These are phyloP conservation scores for Phaeosphaeria sp. DNA, from an alignment of 2,329 filamentous ascomycete genomes.

Conservation along the genomic window DNA sequence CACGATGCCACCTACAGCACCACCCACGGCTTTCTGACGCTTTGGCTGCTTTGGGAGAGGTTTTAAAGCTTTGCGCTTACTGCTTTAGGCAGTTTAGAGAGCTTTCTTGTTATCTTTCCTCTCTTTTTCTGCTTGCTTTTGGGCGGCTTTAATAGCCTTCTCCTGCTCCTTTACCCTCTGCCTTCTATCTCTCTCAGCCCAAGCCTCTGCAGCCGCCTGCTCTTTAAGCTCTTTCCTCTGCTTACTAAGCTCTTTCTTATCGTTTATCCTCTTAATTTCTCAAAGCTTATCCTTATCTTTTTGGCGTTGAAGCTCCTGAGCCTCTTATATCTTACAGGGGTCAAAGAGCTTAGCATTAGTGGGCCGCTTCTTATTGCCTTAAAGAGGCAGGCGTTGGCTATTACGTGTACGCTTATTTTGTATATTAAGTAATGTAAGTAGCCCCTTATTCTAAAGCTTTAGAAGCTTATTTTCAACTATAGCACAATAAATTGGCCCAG, in stretches of 20 bases:
- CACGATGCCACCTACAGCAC: neutral
- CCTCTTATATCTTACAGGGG: neutral
- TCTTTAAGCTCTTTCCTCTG: neutral
- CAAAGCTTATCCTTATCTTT: neutral
- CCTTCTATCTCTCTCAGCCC: neutral
- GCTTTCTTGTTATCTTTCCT: neutral
- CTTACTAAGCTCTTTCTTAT: neutral
- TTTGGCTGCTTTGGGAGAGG: neutral
- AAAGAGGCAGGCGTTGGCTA: neutral
- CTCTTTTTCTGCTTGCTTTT: neutral
- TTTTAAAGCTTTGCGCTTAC: constrained; percentile 1
- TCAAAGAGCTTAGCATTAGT: neutral
- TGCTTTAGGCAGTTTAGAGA: neutral
- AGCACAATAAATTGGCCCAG: neutral
- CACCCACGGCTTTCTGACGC: neutral
- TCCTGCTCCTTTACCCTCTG: neutral
- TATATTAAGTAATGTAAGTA: constrained; percentile 1
- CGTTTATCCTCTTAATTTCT: neutral
- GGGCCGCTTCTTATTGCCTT: neutral
- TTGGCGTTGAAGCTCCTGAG: neutral
- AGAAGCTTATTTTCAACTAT: neutral
- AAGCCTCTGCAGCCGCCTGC: neutral
- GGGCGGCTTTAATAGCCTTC: neutral
- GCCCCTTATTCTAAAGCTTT: neutral
- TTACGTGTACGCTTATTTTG: neutral